Percentiles rank a stretch among this genome's conserved stretches.
These are phyloP conservation scores for Sorghum bicolor DNA, from an alignment of 176 grass and related monocot species.

Conservation along the genomic window DNA sequence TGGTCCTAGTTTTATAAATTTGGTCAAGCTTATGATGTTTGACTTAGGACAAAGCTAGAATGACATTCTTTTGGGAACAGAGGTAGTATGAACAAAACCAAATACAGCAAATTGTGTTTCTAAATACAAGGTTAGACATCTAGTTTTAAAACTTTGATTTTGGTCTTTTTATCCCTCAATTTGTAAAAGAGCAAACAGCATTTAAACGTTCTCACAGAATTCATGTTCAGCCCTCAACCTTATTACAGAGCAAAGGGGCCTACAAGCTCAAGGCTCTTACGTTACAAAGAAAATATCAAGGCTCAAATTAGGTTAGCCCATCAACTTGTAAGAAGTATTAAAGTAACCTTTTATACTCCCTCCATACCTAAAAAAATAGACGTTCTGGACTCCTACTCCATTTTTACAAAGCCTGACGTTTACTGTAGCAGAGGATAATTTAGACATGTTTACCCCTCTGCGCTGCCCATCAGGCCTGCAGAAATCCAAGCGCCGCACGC, in stretches of 20 bases:
- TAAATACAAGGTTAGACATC: background rate
- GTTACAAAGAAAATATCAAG: background rate
- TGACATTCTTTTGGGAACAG: background rate
- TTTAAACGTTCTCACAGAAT: background rate
- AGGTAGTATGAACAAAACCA: background rate
- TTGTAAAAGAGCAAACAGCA: background rate
- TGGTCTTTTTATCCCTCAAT: background rate
- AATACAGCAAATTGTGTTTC: background rate
- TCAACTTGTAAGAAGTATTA: background rate
- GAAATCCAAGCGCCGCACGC: too few relatives aligned
- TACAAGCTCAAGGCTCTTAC: background rate
- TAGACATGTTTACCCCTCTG: too few relatives aligned
- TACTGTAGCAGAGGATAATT: too few relatives aligned
- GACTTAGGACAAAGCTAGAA: background rate
- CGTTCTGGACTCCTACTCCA: too few relatives aligned
- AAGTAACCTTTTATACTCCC: background rate
- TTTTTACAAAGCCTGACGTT: too few relatives aligned
- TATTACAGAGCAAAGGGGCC: background rate
- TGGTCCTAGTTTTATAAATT: background rate
- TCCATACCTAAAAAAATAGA: too few relatives aligned
- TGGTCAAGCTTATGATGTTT: background rate
- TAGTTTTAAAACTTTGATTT: conserved; percentile 2
- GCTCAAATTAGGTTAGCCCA: conserved; percentile 2
- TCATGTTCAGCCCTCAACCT: background rate
- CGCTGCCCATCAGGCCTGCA: too few relatives aligned